Evolutionary conservation across 768 basidiomycete species (phyloP), one percentile per base, ranked within the genome.

Genomic region (Phaeolepiota aurea): DNA sequence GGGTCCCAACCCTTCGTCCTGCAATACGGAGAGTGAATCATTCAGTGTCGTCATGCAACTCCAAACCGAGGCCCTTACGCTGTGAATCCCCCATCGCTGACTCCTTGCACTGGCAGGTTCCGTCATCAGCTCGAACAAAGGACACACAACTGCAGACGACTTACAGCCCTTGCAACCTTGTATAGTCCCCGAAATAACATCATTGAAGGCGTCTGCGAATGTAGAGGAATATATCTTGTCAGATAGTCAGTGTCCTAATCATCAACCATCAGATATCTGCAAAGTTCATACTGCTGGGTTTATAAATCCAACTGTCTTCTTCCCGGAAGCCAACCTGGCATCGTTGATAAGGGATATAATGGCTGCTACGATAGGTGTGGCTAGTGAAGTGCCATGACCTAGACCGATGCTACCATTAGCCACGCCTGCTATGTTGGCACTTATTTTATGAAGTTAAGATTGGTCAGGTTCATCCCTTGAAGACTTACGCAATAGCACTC

Each of bases 341-440:
- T 77, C 76, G 45, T 77, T 77, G 28, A 76, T 50, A 59, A 76
- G 57, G 3, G 75, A 56, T 32, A 77, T 53, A 20, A 77, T 67
- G 1, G 70, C 53, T 4, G 64, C 74, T 10, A 75, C 55, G 7
- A 72, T 71, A 1, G 76, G 74, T 0, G 69, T 4, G 1, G 72
- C 46, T 0, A 74, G 72, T 2, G 71, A 74, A 1, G 74, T 76
- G 9, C 76, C 75, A 39, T 62, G 71, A 3, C 66, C 62, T 7
- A 61, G 55, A 5, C 46, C 41, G 44, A 72, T 70, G 44, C 48
- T 11, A 4, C 64, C 65, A 13, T 64, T 53, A 9, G 65, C 46
- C 68, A 66, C 62, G 23, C 59, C 65, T 23, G 73, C 59, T 23
- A 68, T 64, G 53, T 72, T 75, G 40, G 68, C 57, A 0, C 70